A percentile compares a stretch with the other conserved stretches of the same genome.
Conservation (phyloP, 108 stramenopile genomes). For the Conticribra guillardii region DNA sequence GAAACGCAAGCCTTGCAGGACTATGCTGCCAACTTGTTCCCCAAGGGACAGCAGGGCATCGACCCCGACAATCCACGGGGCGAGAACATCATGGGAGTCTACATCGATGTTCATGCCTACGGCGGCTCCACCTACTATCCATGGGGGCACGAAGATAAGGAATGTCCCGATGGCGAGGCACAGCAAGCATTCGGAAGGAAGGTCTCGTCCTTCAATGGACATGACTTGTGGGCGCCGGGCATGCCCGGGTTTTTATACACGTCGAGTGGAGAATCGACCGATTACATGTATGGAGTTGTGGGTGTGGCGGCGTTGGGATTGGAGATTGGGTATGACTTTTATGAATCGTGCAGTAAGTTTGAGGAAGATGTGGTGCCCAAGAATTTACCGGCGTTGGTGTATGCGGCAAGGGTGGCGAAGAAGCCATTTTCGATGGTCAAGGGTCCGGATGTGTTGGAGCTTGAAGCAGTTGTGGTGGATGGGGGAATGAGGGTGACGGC, state of each 20-base stretch:
- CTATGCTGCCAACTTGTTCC: slow-evolving; percentile 50
- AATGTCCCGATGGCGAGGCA: slow-evolving; percentile 11
- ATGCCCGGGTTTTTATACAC: slow-evolving; percentile 30
- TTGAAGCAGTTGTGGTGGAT: background rate
- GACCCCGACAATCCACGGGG: slow-evolving; percentile 34
- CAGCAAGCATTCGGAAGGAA: slow-evolving; percentile 43
- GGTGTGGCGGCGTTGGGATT: slow-evolving; percentile 57
- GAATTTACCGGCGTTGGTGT: slow-evolving; percentile 43
- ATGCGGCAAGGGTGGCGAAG: slow-evolving; percentile 40
- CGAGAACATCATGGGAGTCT: slow-evolving; percentile 45
- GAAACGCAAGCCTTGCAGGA: slow-evolving; percentile 55
- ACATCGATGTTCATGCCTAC: slow-evolving; percentile 57
- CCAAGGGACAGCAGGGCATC: slow-evolving; percentile 41
- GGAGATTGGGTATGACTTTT: slow-evolving; percentile 58
- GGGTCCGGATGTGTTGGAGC: slow-evolving; percentile 48
- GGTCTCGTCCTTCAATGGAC: slow-evolving; percentile 27
- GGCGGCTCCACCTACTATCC: slow-evolving; percentile 55
- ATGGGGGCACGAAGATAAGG: slow-evolving; percentile 45
- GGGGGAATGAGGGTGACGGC: slow-evolving; percentile 20
- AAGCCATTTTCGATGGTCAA: slow-evolving; percentile 41
- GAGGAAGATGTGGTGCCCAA: slow-evolving; percentile 29
- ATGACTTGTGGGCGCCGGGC: slow-evolving; percentile 33
- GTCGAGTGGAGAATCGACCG: slow-evolving; percentile 37
- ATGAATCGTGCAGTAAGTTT: slow-evolving; percentile 56
- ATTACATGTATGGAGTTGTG: slow-evolving; percentile 54